phyloP scores from a whole-genome alignment of 352 stramenopile genomes.

The Pythium vanterpoolii region DNA sequence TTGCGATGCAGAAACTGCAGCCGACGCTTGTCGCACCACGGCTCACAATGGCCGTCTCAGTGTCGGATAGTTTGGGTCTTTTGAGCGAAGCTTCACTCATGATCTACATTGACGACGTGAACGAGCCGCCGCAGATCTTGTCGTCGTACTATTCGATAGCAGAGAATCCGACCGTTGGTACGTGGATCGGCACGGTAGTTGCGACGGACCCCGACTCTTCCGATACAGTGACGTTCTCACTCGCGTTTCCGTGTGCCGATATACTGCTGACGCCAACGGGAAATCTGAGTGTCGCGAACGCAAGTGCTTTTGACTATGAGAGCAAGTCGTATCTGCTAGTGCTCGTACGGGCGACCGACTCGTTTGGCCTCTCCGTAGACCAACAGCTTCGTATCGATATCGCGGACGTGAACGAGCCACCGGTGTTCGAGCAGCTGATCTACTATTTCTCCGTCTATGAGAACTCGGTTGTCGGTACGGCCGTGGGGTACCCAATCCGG shows the following conservation, averaged over 20 bases:
- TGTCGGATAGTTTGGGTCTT: conserved; percentile 36
- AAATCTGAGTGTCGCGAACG: conserved; percentile 38
- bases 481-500: conserved; percentile 46
- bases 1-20: conserved; percentile 27
- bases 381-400: conserved; percentile 40
- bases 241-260: conserved; percentile 29
- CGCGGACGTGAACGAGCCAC: conserved; percentile 51
- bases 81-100: conserved; percentile 32
- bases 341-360: conserved; percentile 34
- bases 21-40: conserved; percentile 1
- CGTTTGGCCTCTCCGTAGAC: conserved; percentile 32
- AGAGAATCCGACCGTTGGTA: conserved; percentile 42
- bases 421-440: conserved; percentile 32
- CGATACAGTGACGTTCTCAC: conserved; percentile 30
- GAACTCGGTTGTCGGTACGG: conserved; percentile 30
- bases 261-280: conserved; percentile 35
- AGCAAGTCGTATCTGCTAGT: conserved; percentile 32
- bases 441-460: conserved; percentile 43
- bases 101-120: conserved; percentile 50
- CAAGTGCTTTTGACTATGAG: conserved; percentile 46
- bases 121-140: conserved; percentile 36
- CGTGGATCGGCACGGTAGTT: conserved; percentile 36
- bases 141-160: conserved; percentile 34
- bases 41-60: conserved; percentile 22
- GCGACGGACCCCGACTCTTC: conserved; percentile 34